Conservation (phyloP, 306 rosid genomes). For the Potentilla sterilis region DNA sequence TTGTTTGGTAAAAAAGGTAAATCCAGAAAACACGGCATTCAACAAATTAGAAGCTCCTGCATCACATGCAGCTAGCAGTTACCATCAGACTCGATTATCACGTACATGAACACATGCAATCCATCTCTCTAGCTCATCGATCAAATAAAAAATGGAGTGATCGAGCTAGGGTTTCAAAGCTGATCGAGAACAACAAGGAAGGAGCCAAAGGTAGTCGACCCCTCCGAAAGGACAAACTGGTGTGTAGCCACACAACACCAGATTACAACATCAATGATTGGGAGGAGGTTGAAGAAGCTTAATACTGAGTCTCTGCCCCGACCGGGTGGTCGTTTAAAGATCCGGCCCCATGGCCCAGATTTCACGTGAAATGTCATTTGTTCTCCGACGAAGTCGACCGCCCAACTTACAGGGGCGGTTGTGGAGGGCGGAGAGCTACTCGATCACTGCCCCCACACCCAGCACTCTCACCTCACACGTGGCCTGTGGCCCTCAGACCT, state of each 20-base stretch:
- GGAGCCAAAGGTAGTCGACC: neutral
- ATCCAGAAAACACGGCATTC: slow-evolving; percentile 11
- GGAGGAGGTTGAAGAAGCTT: neutral
- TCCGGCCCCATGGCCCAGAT: slow-evolving; percentile 27
- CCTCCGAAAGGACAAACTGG: neutral
- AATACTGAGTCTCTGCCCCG: neutral
- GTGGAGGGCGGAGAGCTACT: neutral
- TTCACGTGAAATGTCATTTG: slow-evolving; percentile 45
- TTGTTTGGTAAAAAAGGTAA: neutral
- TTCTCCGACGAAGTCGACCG: slow-evolving; percentile 41
- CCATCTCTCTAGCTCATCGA: neutral
- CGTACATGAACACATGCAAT: neutral
- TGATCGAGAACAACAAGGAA: neutral
- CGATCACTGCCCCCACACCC: neutral
- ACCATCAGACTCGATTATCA: neutral
- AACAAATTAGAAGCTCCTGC: neutral
- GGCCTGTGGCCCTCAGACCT: slow-evolving; percentile 32
- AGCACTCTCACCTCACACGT: slow-evolving; percentile 47
- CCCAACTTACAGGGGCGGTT: slow-evolving; percentile 24
- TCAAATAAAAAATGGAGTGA: neutral
- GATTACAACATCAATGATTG: slow-evolving; percentile 9
- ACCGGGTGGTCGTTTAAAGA: slow-evolving; percentile 5
- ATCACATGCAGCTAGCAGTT: neutral
- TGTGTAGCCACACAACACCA: neutral
- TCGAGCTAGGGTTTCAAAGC: neutral